These are phyloP conservation scores for Amanita rubescens DNA, from an alignment of 768 basidiomycete species.

Conservation along the genomic window DNA sequence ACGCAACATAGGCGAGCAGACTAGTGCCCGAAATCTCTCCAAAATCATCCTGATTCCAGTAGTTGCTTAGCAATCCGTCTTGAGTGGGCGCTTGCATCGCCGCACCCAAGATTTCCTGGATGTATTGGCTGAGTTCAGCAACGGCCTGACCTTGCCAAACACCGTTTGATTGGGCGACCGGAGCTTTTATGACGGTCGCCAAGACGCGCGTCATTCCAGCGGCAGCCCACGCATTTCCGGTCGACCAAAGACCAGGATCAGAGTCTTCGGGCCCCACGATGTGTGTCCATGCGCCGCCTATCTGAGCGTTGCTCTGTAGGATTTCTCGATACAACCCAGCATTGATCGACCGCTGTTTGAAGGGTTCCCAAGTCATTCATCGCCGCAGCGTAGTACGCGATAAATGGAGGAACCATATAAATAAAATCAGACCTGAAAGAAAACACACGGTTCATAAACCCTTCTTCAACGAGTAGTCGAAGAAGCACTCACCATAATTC, in stretches of 20 bases:
- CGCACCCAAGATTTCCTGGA: conserved; percentile 23
- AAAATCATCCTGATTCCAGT: conserved; percentile 29
- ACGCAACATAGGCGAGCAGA: too few relatives aligned
- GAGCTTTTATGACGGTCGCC: conserved; percentile 35
- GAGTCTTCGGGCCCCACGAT: conserved; percentile 30
- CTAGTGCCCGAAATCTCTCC: too few relatives aligned
- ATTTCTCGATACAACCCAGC: conserved; percentile 30
- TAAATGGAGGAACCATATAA: conserved; percentile 45
- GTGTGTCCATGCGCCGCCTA: conserved; percentile 32
- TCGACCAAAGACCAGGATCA: conserved; percentile 39
- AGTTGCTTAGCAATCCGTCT: conserved; percentile 28
- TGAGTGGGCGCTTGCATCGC: conserved; percentile 7
- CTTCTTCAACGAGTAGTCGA: not conserved
- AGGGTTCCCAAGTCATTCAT: conserved; percentile 32
- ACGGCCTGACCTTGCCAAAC: conserved; percentile 21
- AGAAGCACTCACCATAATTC: conserved; percentile 57
- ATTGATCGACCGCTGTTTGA: conserved; percentile 29
- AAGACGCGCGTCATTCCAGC: conserved; percentile 59
- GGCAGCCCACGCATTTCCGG: conserved; percentile 67
- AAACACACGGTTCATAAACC: not conserved
- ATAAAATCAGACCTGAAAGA: conserved; percentile 40
- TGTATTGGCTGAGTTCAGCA: conserved; percentile 19
- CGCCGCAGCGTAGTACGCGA: conserved; percentile 39
- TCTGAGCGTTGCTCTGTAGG: conserved; percentile 25
- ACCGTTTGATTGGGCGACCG: conserved; percentile 15